Evolutionary conservation across 768 basidiomycete genomes (phyloP), one percentile per base, ranked within the genome.

Genomic region (Lactarius sp.): DNA sequence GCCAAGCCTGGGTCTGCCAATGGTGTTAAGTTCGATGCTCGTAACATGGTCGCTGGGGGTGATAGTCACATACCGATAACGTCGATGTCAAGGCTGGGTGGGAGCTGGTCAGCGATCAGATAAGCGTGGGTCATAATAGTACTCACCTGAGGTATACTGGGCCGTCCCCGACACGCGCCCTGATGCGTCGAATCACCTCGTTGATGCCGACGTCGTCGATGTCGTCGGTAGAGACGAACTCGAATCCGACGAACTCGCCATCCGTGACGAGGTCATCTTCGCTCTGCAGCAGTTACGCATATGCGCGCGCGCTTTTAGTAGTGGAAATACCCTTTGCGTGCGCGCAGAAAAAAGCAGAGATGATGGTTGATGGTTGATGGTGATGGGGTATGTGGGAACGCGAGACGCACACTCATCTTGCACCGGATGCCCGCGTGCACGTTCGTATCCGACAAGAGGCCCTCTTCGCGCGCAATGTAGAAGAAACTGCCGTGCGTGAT

Each of bases 401-500:
- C 34, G 20, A 53, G 42, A 74, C 79, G 66, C 61, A 83, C 85
- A 27, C 69, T 73, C 50, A 94, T 77, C 69, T 90, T 90, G 74
- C 88, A 90, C 50, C 92, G 79, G 65, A 95, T 88, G 4, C 94
- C 92, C 9, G 87, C 94, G 71, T 95, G 94, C 33, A 95, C 84
- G 65, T 88, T 81, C 46, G 82, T 81, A 63, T 87, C 85, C 39
- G 81, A 74, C 80, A 94, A 81, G 46, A 93, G 78, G 1, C 89
- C 88, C 71, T 93, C 90, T 69, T 90, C 81, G 31, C 81, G 80
- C 0, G 94, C 94, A 42, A 89, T 72, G 73, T 85, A 83, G 77
- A 94, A 95, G 77, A 92, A 94, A 1, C 88, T 89, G 59, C 92
- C 93, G 69, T 95, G 93, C 0, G 85, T 94, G 46, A 92, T 77